phyloP scores from a whole-genome alignment of 202 grass and related monocot genomes.

The Musa balbisiana region DNA sequence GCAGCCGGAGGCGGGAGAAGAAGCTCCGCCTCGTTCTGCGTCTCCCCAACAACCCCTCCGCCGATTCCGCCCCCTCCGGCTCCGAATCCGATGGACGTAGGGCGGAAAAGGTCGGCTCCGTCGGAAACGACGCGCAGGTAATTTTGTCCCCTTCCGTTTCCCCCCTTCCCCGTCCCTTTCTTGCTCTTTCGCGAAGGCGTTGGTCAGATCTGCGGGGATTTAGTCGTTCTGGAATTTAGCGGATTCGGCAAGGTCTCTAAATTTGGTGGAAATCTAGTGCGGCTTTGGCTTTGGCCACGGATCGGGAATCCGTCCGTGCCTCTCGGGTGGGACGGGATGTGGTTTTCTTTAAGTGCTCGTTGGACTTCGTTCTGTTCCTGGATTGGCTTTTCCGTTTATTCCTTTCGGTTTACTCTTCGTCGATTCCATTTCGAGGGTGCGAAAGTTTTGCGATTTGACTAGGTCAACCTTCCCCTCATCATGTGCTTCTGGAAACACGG shows the following conservation, averaged over 20 bases:
- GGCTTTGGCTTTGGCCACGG: neutral
- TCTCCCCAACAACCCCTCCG: neutral
- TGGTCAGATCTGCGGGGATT: neutral
- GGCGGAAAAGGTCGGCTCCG: neutral
- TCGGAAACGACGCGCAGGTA: neutral
- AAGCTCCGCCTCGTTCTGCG: slow-evolving; percentile 17
- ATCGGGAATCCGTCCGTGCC: neutral
- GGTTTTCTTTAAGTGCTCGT: neutral
- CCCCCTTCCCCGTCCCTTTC: neutral
- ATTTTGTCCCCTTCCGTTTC: neutral
- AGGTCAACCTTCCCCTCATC: neutral
- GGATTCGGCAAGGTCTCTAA: neutral
- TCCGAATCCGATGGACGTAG: slow-evolving; percentile 6
- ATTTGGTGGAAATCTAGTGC: neutral
- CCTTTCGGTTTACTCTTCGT: slow-evolving; percentile 1
- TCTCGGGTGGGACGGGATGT: neutral
- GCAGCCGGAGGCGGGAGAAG: slow-evolving; percentile 4
- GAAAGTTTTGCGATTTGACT: slow-evolving; percentile 11
- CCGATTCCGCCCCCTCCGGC: slow-evolving; percentile 7
- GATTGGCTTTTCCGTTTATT: neutral
- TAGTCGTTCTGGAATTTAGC: neutral
- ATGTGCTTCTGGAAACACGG: neutral
- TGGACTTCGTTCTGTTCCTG: slow-evolving; percentile 7
- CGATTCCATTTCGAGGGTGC: slow-evolving; percentile 1
- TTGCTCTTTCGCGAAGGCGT: neutral